These are phyloP conservation scores for Colletotrichum sp. DNA, from an alignment of 2,329 filamentous ascomycete genomes.

Conservation along the genomic window DNA sequence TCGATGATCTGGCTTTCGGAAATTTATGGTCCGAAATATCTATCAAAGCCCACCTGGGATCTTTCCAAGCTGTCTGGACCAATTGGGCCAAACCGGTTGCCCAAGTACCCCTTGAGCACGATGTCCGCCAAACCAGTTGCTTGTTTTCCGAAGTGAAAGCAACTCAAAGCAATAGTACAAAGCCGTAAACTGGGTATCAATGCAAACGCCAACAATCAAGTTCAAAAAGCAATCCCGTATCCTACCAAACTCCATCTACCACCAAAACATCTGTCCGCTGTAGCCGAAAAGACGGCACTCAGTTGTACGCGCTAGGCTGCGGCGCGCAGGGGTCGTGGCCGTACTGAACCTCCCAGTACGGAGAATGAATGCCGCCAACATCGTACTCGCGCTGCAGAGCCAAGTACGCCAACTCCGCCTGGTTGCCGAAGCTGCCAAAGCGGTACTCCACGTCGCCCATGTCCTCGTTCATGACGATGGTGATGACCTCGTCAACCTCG, in stretches of 20 bases:
- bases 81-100: not conserved
- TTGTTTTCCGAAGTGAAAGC: not conserved
- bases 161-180: not conserved
- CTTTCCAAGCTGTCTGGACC: not conserved
- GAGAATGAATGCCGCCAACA: conserved; percentile 3
- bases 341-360: conserved; percentile 24
- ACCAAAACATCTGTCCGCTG: not conserved
- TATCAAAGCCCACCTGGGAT: not conserved
- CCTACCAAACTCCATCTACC: not conserved
- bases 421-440: conserved; percentile 61
- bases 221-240: not conserved
- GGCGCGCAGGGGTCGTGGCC: conserved; percentile 9
- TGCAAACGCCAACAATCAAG: not conserved
- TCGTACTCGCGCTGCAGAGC: conserved; percentile 14
- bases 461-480: conserved; percentile 29
- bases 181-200: not conserved
- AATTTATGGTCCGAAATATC: not conserved
- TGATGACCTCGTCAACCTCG: conserved; percentile 49
- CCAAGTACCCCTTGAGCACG: not conserved
- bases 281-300: not conserved
- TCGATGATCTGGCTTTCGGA: not conserved
- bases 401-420: conserved; percentile 53
- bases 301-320: not conserved
- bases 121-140: not conserved
- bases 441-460: conserved; percentile 51